These are phyloP conservation scores for Prinsepia uniflora DNA, from an alignment of 306 rosid genomes.

Conservation along the genomic window DNA sequence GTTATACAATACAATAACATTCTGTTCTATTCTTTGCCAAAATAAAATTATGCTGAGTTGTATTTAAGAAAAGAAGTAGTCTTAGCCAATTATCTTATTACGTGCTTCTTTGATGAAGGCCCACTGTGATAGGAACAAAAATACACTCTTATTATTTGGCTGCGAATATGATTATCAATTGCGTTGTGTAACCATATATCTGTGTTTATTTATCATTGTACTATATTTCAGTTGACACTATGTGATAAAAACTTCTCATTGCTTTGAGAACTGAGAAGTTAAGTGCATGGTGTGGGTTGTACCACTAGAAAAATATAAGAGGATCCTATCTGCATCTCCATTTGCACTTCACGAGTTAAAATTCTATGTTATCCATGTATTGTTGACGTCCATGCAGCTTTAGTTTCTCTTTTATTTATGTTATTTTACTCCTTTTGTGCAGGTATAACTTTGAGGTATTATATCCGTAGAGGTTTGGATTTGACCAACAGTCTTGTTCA, in stretches of 20 bases:
- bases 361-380: too few relatives aligned
- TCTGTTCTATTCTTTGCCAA: not conserved
- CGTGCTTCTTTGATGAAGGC: too few relatives aligned
- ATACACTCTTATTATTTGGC: not conserved
- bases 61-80: too few relatives aligned
- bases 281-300: not conserved
- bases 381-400: not conserved
- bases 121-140: too few relatives aligned
- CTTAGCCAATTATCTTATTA: too few relatives aligned
- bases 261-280: not conserved
- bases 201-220: not conserved
- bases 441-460: constrained; percentile 11
- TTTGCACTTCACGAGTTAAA: too few relatives aligned
- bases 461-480: constrained; percentile 15
- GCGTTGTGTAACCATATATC: not conserved
- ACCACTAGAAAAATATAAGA: not conserved
- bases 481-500: constrained; percentile 15
- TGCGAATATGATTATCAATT: constrained; percentile 4
- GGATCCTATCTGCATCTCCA: too few relatives aligned
- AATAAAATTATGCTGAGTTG: too few relatives aligned
- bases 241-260: not conserved
- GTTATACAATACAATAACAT: not conserved
- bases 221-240: not conserved
- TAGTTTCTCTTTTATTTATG: constrained; percentile 6
- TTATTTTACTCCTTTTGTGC: not conserved